Conservation (phyloP, 2,329 filamentous ascomycete genomes). For the Fusarium phyllophilum region DNA sequence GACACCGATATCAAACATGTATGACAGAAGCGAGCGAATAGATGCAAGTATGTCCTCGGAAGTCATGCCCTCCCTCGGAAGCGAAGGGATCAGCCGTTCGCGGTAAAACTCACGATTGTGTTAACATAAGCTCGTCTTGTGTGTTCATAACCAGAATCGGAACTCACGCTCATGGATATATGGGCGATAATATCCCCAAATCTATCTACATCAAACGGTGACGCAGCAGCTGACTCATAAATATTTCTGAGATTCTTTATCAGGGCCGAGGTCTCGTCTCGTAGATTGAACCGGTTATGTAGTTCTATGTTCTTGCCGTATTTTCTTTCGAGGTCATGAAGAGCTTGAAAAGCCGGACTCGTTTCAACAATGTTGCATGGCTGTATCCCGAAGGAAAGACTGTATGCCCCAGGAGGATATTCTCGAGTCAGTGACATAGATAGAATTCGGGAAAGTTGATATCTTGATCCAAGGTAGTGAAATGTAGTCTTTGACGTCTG, state of each 20-base stretch:
- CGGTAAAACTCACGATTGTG: not conserved
- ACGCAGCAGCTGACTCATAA: not conserved
- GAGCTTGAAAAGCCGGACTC: not conserved
- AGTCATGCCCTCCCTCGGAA: no score
- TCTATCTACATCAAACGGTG: not conserved
- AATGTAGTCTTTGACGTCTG: not conserved
- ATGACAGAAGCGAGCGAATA: not conserved
- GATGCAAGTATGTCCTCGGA: not conserved
- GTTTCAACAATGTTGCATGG: not conserved
- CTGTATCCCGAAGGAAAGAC: not conserved
- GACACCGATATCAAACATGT: not conserved
- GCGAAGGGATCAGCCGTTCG: no score
- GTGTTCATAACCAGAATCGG: not conserved
- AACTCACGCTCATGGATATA: not conserved
- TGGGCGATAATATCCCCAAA: not conserved
- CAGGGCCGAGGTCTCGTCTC: not conserved
- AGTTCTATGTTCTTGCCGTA: no score
- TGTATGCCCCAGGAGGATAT: fast-evolving
- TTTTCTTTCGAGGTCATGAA: not conserved
- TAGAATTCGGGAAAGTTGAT: fast-evolving
- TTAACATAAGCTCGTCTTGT: not conserved
- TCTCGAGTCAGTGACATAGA: fast-evolving
- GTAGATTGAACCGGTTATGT: no score
- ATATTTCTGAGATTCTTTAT: not conserved
- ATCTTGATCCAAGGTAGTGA: not conserved